phyloP scores from a whole-genome alignment of 1,139 yeast genomes.

The Pichia norvegensis region DNA sequence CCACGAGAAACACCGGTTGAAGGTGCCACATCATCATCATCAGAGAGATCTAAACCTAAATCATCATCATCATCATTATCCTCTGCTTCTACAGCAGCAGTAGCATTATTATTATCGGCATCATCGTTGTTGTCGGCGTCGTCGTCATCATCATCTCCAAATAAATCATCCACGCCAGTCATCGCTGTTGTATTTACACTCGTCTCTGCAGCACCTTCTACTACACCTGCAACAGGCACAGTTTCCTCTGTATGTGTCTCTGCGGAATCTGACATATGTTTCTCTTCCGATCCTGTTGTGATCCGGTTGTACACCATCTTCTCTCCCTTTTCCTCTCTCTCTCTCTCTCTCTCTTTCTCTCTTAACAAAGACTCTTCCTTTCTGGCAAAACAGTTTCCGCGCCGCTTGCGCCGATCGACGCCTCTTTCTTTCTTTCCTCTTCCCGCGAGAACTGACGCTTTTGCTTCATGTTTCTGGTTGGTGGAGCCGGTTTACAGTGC shows the following conservation, averaged over 20 bases:
- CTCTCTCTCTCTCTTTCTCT: too few relatives aligned
- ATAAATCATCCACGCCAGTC: background rate
- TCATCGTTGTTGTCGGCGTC: constrained; percentile 11
- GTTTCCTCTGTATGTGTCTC: background rate
- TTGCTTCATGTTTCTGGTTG: background rate
- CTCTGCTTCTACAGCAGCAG: constrained; percentile 11
- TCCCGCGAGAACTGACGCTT: too few relatives aligned
- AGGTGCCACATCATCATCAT: constrained; percentile 3
- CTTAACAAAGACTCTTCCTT: too few relatives aligned
- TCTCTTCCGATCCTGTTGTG: background rate
- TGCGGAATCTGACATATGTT: background rate
- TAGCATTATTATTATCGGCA: constrained; percentile 12
- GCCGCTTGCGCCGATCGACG: too few relatives aligned
- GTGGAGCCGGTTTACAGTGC: background rate
- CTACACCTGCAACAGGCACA: constrained; percentile 2
- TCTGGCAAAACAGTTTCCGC: too few relatives aligned
- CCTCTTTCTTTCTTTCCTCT: too few relatives aligned
- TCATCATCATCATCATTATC: constrained; percentile 20
- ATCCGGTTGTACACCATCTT: too few relatives aligned
- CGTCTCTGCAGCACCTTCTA: constrained; percentile 1
- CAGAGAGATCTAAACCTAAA: background rate
- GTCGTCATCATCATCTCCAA: constrained; percentile 11
- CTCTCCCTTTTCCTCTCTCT: background rate
- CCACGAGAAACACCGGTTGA: background rate
- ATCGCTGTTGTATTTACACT: constrained; percentile 1